Percentiles rank a stretch among this genome's conserved stretches.
Conservation (phyloP, 2,329 filamentous ascomycete species). For the Claviceps lovelessii region DNA sequence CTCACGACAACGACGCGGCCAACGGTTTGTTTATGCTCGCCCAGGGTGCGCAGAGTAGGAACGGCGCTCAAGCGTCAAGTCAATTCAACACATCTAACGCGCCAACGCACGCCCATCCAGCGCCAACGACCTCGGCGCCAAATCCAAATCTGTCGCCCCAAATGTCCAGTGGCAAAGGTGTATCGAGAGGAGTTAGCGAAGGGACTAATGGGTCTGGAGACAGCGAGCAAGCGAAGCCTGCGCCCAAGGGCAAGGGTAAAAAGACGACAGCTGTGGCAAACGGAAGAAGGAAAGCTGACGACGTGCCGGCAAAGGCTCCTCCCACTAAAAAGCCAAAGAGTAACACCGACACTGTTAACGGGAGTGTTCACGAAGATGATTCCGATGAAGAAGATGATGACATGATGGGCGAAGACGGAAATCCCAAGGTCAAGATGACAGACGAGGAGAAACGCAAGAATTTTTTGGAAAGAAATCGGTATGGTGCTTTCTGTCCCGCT, state of each 20-base stretch:
- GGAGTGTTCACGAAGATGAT: slow-evolving; percentile 31
- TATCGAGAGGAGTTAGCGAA: slow-evolving; percentile 47
- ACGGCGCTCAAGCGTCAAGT: slow-evolving; percentile 36
- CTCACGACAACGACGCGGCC: slow-evolving; percentile 87
- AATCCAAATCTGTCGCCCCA: slow-evolving; percentile 33
- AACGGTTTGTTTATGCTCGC: slow-evolving; percentile 89
- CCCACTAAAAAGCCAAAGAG: slow-evolving; percentile 56
- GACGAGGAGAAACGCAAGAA: slow-evolving; percentile 98
- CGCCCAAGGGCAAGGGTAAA: slow-evolving; percentile 54
- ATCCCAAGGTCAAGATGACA: slow-evolving; percentile 70
- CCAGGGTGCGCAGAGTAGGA: slow-evolving; percentile 53
- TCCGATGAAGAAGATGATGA: slow-evolving; percentile 34
- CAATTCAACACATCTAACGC: slow-evolving; percentile 33
- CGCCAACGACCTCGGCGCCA: slow-evolving; percentile 19
- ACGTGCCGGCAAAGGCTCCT: slow-evolving; percentile 45
- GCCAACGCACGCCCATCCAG: slow-evolving; percentile 35
- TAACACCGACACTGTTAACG: slow-evolving; percentile 12
- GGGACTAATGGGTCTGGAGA: slow-evolving; percentile 61
- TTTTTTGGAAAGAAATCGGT: slow-evolving; percentile 93
- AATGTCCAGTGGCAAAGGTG: slow-evolving; percentile 34
- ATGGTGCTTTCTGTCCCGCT: slow-evolving; percentile 20
- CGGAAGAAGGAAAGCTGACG: slow-evolving; percentile 67
- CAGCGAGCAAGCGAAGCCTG: slow-evolving; percentile 52
- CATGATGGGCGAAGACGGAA: slow-evolving; percentile 39
- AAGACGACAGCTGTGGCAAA: slow-evolving; percentile 43